phyloP scores from a whole-genome alignment of 2,329 filamentous ascomycete genomes.

The Lasiodiplodia sp. region DNA sequence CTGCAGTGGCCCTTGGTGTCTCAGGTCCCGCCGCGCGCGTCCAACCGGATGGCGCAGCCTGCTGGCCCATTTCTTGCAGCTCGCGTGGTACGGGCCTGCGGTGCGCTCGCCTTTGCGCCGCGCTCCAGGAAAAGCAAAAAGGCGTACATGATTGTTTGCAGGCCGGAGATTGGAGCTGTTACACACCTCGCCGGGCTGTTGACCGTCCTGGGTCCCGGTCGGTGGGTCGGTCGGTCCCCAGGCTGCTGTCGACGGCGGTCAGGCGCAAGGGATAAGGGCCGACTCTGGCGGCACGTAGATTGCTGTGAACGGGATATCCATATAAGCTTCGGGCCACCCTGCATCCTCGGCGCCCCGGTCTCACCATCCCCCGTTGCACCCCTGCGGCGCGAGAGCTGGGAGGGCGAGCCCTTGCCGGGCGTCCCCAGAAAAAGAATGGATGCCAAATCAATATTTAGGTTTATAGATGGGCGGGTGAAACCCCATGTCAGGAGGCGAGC shows the following conservation, averaged over 20 bases:
- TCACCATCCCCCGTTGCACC: slow-evolving; percentile 23
- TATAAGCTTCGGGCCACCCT: slow-evolving; percentile 27
- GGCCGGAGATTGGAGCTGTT: slow-evolving; percentile 28
- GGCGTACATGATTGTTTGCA: slow-evolving; percentile 25
- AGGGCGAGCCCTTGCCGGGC: slow-evolving; percentile 12
- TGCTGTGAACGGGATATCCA: slow-evolving; percentile 25
- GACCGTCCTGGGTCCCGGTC: slow-evolving; percentile 27
- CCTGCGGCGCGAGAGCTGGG: slow-evolving; percentile 22
- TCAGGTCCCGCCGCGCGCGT: slow-evolving; percentile 23
- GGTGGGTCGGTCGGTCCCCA: slow-evolving; percentile 14
- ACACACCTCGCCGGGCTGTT: slow-evolving; percentile 9
- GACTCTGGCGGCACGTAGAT: slow-evolving; percentile 27
- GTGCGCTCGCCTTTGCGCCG: slow-evolving; percentile 9
- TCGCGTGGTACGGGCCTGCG: slow-evolving; percentile 27
- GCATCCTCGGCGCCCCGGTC: slow-evolving; percentile 22
- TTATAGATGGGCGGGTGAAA: slow-evolving; percentile 10
- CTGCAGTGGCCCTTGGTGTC: slow-evolving; percentile 22
- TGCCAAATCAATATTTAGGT: slow-evolving; percentile 28
- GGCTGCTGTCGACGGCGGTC: slow-evolving; percentile 12
- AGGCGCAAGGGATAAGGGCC: slow-evolving; percentile 27
- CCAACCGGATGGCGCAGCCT: slow-evolving; percentile 21
- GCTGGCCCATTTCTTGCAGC: slow-evolving; percentile 23
- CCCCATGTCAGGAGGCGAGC: slow-evolving; percentile 24
- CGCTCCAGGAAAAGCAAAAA: slow-evolving; percentile 28
- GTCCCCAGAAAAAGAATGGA: slow-evolving; percentile 14